A percentile compares a stretch with the other conserved stretches of the same genome.
phyloP scores from a whole-genome alignment of 2,329 filamentous ascomycete genomes.

The Diaporthe sp. region DNA sequence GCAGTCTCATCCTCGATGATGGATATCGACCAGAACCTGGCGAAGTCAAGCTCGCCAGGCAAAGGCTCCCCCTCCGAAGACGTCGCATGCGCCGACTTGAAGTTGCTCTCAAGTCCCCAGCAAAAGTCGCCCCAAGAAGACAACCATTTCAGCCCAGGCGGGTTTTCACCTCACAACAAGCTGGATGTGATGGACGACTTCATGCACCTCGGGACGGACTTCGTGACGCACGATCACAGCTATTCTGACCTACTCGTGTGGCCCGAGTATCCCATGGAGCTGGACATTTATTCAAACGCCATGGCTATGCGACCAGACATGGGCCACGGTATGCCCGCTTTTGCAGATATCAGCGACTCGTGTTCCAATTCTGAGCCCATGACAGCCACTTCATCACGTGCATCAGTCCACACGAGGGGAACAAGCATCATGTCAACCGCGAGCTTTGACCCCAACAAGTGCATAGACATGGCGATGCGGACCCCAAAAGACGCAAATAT shows the following conservation, averaged over 20 bases:
- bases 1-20: conserved; percentile 53
- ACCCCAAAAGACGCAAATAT: conserved; percentile 50
- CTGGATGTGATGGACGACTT: conserved; percentile 58
- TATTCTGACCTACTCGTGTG: conserved; percentile 62
- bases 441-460: conserved; percentile 54
- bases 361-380: conserved; percentile 59
- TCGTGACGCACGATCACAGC: conserved; percentile 51
- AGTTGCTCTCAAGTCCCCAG: conserved; percentile 49
- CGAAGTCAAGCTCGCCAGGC: conserved; percentile 46
- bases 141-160: conserved; percentile 51
- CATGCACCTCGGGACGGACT: conserved; percentile 54
- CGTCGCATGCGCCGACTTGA: conserved; percentile 50
- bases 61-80: conserved; percentile 47
- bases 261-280: conserved; percentile 58
- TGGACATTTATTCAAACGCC: conserved; percentile 56
- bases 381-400: conserved; percentile 55
- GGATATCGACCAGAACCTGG: conserved; percentile 50
- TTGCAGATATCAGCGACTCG: conserved; percentile 57
- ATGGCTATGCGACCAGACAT: conserved; percentile 54
- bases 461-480: conserved; percentile 48
- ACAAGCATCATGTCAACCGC: conserved; percentile 61
- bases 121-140: conserved; percentile 51
- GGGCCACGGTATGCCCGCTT: conserved; percentile 49
- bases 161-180: conserved; percentile 53
- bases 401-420: conserved; percentile 60